Percentiles rank a stretch among this genome's conserved stretches.
Evolutionary conservation across 2,329 filamentous ascomycete species (phyloP).

Genomic region (Calycina marina): DNA sequence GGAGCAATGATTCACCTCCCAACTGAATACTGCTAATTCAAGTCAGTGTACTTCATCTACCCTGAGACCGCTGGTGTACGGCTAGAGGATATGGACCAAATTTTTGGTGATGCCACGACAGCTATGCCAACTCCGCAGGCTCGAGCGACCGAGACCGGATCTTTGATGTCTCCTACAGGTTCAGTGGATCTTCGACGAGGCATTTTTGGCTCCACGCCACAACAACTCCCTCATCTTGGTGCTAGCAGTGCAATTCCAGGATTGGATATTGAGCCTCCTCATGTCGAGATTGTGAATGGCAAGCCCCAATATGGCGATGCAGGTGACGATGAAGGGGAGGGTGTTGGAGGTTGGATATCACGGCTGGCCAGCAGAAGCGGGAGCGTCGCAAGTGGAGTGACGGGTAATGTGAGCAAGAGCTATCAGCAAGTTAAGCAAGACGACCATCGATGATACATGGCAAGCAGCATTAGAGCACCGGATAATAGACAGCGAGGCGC

Average conservation of each 20-base stretch:
- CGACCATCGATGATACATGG: too few species aligned
- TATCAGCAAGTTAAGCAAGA: too few species aligned
- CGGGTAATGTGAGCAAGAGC: slow-evolving; percentile 8
- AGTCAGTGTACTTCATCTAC: slow-evolving; percentile 85
- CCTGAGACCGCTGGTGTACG: slow-evolving; percentile 92
- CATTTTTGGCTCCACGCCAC: slow-evolving; percentile 21
- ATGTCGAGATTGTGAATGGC: slow-evolving; percentile 36
- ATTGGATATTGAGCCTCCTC: slow-evolving; percentile 67
- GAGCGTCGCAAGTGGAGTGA: slow-evolving; percentile 17
- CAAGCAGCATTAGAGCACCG: too few species aligned
- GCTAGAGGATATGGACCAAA: slow-evolving; percentile 87
- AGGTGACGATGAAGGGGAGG: slow-evolving; percentile 27
- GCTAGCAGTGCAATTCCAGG: slow-evolving; percentile 61
- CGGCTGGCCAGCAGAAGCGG: slow-evolving; percentile 39
- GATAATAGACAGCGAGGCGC: too few species aligned
- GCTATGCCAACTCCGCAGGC: slow-evolving; percentile 66
- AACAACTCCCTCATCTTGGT: slow-evolving; percentile 26
- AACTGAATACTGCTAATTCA: neutral
- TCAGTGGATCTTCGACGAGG: slow-evolving; percentile 57
- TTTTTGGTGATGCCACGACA: slow-evolving; percentile 89
- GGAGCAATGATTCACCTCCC: too few species aligned
- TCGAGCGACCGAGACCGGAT: slow-evolving; percentile 67
- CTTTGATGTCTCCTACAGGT: slow-evolving; percentile 71
- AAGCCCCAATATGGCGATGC: slow-evolving; percentile 28
- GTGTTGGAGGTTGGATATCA: slow-evolving; percentile 55